phyloP scores from a whole-genome alignment of 2,329 filamentous ascomycete species.

The Aureobasidium namibiae region DNA sequence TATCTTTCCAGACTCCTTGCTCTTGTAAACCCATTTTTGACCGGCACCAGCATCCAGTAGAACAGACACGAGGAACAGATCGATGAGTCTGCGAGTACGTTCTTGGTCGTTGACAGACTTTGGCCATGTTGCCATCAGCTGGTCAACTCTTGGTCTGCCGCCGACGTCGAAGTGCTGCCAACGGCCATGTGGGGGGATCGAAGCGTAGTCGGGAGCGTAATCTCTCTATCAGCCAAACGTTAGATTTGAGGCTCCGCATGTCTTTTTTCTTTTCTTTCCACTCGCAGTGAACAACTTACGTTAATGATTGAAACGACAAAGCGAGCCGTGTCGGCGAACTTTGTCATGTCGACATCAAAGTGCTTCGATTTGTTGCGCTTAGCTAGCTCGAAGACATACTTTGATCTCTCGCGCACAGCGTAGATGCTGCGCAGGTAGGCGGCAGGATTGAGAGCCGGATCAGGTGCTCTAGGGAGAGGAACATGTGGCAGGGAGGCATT shows the following conservation, averaged over 20 bases:
- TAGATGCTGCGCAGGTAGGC: constrained; percentile 86
- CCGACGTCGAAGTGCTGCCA: constrained; percentile 83
- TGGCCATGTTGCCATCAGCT: constrained; percentile 63
- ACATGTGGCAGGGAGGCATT: constrained; percentile 50
- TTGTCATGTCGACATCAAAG: constrained; percentile 80
- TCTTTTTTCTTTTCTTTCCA: not conserved
- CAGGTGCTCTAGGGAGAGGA: constrained; percentile 73
- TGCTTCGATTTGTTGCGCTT: constrained; percentile 69
- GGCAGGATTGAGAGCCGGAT: constrained; percentile 79
- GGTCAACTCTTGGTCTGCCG: constrained; percentile 62
- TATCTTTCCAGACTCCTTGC: constrained; percentile 72
- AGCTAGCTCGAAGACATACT: constrained; percentile 67
- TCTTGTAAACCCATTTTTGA: constrained; percentile 86
- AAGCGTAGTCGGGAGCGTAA: constrained; percentile 58
- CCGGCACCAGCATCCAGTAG: constrained; percentile 83
- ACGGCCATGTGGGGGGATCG: constrained; percentile 77
- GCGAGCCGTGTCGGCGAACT: constrained; percentile 72
- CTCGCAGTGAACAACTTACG: constrained; percentile 43
- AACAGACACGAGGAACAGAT: constrained; percentile 73
- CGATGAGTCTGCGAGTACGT: constrained; percentile 65
- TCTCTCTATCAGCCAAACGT: constrained; percentile 47
- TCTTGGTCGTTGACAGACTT: constrained; percentile 62
- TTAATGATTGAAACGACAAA: constrained; percentile 94
- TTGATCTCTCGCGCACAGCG: constrained; percentile 73
- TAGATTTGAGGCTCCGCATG: not conserved